Base-by-base conservation (phyloP, 208 protist genomes). In the Trypanosoma rangeli region DNA sequence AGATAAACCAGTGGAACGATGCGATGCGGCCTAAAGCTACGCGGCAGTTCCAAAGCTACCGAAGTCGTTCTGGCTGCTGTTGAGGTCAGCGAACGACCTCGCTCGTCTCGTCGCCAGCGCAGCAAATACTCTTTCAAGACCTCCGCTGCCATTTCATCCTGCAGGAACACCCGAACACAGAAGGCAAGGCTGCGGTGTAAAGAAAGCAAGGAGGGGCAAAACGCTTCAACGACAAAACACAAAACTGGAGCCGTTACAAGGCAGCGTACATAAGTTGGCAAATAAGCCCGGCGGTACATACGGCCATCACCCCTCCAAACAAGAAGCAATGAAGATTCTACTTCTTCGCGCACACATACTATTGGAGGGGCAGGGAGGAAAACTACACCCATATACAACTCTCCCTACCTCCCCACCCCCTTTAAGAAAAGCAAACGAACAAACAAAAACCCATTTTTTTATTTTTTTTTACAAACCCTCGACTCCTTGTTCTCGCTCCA, bases 1-100 rank as follows among this genome's bases (percentile, higher is more conserved):
- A 91, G 71, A 63, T 91, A 91, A 20, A 91, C 33, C 5, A 50
- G 77, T 26, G 85, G 78, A 13, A 91, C 59, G 53, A 91, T 86
- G 42, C 85, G 76, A 52, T 85, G 68, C 4, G 85, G 85, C 0
- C 85, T 81, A 33, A 91, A 76, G 53, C 71, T 76, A 44, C 71
- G 71, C 1, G 57, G 57, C 7, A 50, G 31, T 22, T 42, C 31
- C 18, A 3, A 0, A 4, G 20, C n/a, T 3, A 26, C 26, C 15
- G 26, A 26, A 18, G 24, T 2, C 5, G 35, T 48, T 48, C 3
- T 3, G 37, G 22, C 39, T 61, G 22, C 39, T 62, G 24, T 48
- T 68, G 48, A 29, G 39, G 39, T 29, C 24, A 26, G 18, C 18
- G 3, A 4, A 3, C 24, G 22, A 5, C 24, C 28, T 24, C 53